Evolutionary conservation across 2,329 filamentous ascomycete genomes (phyloP), one percentile per base, ranked within the genome.

Genomic region (Myriosclerotinia curreyana): DNA sequence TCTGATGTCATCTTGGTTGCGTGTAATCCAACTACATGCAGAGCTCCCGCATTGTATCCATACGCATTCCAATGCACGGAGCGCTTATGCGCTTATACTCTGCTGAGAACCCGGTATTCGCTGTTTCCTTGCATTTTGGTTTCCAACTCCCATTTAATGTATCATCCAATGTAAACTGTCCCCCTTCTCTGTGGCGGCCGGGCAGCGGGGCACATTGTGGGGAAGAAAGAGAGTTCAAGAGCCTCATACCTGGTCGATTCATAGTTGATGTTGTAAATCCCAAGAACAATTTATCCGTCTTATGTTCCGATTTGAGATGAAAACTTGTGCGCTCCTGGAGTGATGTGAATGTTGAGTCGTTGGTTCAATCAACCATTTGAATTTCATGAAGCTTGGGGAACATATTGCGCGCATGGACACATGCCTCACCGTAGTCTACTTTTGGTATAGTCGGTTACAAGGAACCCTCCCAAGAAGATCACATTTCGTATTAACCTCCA

Each of bases 191-290:
- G 12, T 59, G 25, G 65, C 49, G 63, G 63, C 46, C 54, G 61
- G 60, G 62, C 66, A 66, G 71, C 69, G 72, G 70, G 71, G 71
- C 69, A 68, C 60, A 64, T 38, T 67, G 67, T 65, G 68, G 66
- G 66, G 66, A 66, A 64, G 64, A 69, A 65, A 66, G 65, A 67
- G 65, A 31, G 66, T 67, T 49, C 36, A 50, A 67, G 65, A 67
- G 46, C 59, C 67, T 61, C 72, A 68, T 74, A 74, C 73, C 72
- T 74, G 72, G 72, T 69, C 73, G 71, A 68, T 74, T 74, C 73
- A 74, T 74, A 63, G 62, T 70, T 64, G 58, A 58, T 49, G 56
- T 20, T 54, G 40, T 36, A 65, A 28, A 34, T 36, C 17, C 52
- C 20, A 8, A 34, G 22, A 38, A 31, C 20, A 50, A n/a, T 38